phyloP scores from a whole-genome alignment of 345 rosid species.

The Melastoma malabathricum region DNA sequence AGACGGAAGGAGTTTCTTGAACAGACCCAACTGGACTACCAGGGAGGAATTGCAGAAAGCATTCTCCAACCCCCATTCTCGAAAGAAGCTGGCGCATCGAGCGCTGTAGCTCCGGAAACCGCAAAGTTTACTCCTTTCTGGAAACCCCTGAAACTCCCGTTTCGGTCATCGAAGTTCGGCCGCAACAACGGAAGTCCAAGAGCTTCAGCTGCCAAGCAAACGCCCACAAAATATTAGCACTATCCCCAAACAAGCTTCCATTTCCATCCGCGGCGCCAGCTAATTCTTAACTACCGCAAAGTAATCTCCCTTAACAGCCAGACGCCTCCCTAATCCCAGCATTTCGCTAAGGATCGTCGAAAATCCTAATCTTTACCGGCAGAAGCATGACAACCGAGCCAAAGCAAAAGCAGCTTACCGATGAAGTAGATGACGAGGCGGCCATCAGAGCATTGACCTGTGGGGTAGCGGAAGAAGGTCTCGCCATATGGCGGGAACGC shows the following conservation, averaged over 20 bases:
- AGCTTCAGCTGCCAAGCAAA: conserved; percentile 19
- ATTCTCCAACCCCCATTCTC: conserved; percentile 17
- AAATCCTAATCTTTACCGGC: too few species aligned
- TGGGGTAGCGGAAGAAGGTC: conserved; percentile 28
- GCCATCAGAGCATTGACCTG: conserved; percentile 40
- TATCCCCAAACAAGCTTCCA: too few species aligned
- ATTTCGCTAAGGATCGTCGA: too few species aligned
- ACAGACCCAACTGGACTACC: conserved; percentile 21
- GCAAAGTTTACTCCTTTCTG: conserved; percentile 38
- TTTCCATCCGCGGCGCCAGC: too few species aligned
- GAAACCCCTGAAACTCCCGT: conserved; percentile 10
- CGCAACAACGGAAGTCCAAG: conserved; percentile 26
- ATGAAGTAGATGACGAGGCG: conserved; percentile 43
- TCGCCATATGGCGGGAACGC: conserved; percentile 32
- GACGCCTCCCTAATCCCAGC: too few species aligned
- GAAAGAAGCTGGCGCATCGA: conserved; percentile 17
- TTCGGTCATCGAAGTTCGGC: conserved; percentile 20
- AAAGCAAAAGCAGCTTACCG: conserved; percentile 9
- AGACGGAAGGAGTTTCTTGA: conserved; percentile 28
- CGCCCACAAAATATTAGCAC: background rate
- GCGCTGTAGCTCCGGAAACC: conserved; percentile 36
- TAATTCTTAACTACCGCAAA: too few species aligned
- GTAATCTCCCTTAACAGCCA: too few species aligned
- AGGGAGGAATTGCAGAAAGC: conserved; percentile 18
- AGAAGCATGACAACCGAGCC: too few species aligned